phyloP scores from a whole-genome alignment of 805 yeast species.

The Candida khao-thaluensis region DNA sequence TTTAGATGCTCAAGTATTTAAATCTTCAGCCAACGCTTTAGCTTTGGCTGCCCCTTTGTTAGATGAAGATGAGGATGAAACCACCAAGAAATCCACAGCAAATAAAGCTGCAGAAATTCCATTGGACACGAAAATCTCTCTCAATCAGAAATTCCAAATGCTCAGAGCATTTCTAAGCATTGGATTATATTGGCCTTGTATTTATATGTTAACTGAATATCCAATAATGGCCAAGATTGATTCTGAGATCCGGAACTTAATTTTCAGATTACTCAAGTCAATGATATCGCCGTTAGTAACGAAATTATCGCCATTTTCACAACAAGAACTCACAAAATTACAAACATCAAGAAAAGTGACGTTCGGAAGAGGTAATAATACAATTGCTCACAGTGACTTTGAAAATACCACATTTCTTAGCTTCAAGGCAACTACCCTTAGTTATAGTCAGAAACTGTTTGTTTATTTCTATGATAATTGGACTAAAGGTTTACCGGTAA shows the following conservation, averaged over 20 bases:
- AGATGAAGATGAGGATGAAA: slow-evolving; percentile 51
- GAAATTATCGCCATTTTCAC: slow-evolving; percentile 18
- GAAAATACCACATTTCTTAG: slow-evolving; percentile 20
- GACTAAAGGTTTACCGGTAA: slow-evolving; percentile 39
- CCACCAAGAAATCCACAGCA: not conserved
- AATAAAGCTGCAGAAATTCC: not conserved
- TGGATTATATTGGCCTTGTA: slow-evolving; percentile 63
- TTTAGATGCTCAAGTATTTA: slow-evolving; percentile 53
- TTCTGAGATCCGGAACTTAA: slow-evolving; percentile 44
- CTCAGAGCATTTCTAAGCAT: slow-evolving; percentile 53
- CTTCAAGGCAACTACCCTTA: slow-evolving; percentile 30
- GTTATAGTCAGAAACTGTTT: slow-evolving; percentile 24
- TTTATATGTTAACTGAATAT: slow-evolving; percentile 55
- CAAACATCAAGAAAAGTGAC: slow-evolving; percentile 23
- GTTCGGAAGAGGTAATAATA: slow-evolving; percentile 24
- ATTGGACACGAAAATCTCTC: slow-evolving; percentile 9
- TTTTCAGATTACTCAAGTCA: slow-evolving; percentile 49
- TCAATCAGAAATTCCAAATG: slow-evolving; percentile 32
- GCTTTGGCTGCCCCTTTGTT: slow-evolving; percentile 85
- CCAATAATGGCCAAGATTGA: slow-evolving; percentile 62
- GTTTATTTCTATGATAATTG: slow-evolving; percentile 51
- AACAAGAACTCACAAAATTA: slow-evolving; percentile 20
- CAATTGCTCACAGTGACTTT: slow-evolving; percentile 27
- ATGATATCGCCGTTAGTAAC: slow-evolving; percentile 51
- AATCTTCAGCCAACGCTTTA: slow-evolving; percentile 71